Evolutionary conservation across 495 filamentous ascomycete genomes (phyloP), one percentile per base, ranked within the genome.

Genomic region (Tirmania nivea): DNA sequence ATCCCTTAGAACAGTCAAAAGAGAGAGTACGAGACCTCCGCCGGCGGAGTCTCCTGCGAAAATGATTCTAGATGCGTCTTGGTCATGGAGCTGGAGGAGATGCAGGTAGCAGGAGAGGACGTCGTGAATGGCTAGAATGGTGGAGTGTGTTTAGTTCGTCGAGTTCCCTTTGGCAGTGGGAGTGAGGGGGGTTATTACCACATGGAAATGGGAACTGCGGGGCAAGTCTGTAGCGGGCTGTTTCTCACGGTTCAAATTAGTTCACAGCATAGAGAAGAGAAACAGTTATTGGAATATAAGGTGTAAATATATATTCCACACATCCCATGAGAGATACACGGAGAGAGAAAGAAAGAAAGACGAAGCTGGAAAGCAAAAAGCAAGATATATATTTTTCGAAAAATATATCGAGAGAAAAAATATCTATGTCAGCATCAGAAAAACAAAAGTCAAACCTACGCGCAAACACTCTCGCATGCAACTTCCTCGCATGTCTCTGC

Each of bases 151-250:
- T 31, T 6, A 20, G 11, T 50, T 16, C n/a, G n/a, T 19, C 6
- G 21, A 31, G 25, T 31, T 5, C 7, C 25, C 25, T 31, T 31
- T 7, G 25, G 7, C 25, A 31, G 25, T 31, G 25, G 11, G 12
- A 6, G 6, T 20, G 21, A 10, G 16, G 35, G n/a, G 25, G 37
- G 37, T 51, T 56, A 56, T 17, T 63, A 21, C 83, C 85, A 63
- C 89, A 96, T 0, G 89, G 89, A 59, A 96, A 96, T 1, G 89
- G 89, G 55, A 84, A 96, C 66, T 96, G 90, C 6, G 89, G 89
- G 2, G 89, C 79, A 36, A 96, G 73, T 31, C 89, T 78, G 67
- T 95, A 96, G 57, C 80, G 69, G 34, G 88, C 73, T 75, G 54
- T 12, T 31, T 1, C 25, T 31, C 51, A 50, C 19, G 48, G 36